phyloP scores from a whole-genome alignment of 2,329 filamentous ascomycete species.

The Laburnicola sp. region DNA sequence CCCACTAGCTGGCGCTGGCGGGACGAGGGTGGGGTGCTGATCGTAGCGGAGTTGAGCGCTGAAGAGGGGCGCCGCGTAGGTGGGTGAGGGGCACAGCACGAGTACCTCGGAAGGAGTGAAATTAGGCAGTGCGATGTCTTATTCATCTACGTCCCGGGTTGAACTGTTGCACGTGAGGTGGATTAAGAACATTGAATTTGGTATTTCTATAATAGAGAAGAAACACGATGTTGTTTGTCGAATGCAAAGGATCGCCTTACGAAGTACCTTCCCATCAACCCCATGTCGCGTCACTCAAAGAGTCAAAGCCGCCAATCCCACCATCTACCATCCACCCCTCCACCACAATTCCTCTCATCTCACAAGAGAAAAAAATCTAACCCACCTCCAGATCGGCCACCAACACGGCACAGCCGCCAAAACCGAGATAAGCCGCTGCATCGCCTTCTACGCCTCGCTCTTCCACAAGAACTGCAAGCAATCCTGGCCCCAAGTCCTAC shows the following conservation, averaged over 20 bases:
- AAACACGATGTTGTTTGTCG: conserved; percentile 44
- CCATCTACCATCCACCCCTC: neutral
- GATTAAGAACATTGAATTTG: neutral
- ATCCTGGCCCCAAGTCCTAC: conserved; percentile 51
- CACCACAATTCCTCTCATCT: neutral
- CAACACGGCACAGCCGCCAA: conserved; percentile 50
- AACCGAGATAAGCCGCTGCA: conserved; percentile 47
- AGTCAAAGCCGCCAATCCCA: too few relatives aligned
- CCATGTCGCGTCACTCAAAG: too few relatives aligned
- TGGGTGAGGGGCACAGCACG: neutral
- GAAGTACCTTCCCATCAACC: conserved; percentile 42
- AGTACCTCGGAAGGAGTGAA: too few relatives aligned
- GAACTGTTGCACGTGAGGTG: too few relatives aligned
- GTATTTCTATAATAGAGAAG: conserved; percentile 15
- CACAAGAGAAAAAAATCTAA: neutral
- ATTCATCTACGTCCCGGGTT: neutral
- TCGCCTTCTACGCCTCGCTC: conserved; percentile 53
- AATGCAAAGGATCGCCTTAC: conserved; percentile 50
- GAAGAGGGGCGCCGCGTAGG: conserved; percentile 5
- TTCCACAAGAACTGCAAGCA: conserved; percentile 54
- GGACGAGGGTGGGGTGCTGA: conserved; percentile 11
- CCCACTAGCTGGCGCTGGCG: conserved; percentile 1
- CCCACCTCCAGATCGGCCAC: conserved; percentile 50
- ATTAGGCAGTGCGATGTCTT: conserved; percentile 1
- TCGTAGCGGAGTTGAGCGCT: conserved; percentile 24